Percentiles rank a stretch among this genome's conserved stretches.
Conservation (phyloP, 768 basidiomycete species). For the Mrakia gelida region DNA sequence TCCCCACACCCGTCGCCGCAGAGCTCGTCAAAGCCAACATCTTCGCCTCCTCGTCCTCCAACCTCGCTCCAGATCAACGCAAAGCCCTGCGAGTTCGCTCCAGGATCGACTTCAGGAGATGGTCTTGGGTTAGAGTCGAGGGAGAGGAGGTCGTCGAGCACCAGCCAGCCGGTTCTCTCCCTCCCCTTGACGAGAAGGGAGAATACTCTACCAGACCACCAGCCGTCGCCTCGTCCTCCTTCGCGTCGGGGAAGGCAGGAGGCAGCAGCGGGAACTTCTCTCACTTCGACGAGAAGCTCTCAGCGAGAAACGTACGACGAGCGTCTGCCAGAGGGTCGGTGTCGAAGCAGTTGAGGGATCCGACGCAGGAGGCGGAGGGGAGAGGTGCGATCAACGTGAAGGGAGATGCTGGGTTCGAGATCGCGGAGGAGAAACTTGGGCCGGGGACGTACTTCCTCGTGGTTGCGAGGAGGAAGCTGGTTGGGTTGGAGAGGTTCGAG, state of each 20-base stretch:
- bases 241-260: neutral
- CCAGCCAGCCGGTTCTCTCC: neutral
- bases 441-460: neutral
- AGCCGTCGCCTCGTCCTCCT: neutral
- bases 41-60: neutral
- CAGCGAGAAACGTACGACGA: neutral
- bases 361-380: neutral
- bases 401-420: neutral
- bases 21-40: neutral
- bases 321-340: neutral
- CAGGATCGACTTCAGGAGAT: neutral
- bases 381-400: neutral
- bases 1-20: neutral
- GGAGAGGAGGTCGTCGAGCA: neutral
- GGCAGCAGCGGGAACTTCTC: neutral
- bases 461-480: neutral
- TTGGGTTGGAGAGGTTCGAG: neutral
- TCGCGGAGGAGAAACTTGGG: neutral
- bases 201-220: neutral
- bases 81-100: neutral
- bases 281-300: slow-evolving; percentile 10
- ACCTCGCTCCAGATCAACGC: neutral
- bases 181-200: no score
- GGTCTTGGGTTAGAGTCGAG: neutral
- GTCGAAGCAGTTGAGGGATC: neutral